Evolutionary conservation across 495 filamentous ascomycete species (phyloP).

Genomic region (Podospora didyma): DNA sequence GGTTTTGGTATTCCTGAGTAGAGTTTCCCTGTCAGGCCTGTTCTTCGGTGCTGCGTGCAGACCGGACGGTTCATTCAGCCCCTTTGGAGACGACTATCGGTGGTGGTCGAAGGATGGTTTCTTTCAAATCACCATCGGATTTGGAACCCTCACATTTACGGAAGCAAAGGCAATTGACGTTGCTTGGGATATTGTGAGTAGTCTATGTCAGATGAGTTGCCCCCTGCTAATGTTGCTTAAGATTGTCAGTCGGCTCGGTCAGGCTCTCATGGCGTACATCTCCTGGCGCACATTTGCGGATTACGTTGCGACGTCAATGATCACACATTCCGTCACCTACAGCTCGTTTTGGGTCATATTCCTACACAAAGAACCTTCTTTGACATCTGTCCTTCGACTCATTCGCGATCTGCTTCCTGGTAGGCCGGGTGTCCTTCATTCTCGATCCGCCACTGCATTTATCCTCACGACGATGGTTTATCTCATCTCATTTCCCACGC

Average conservation of each 20-base stretch:
- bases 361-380: not conserved
- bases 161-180: not conserved
- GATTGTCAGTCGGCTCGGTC: not conserved
- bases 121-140: not conserved
- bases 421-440: not conserved
- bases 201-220: no score
- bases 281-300: not conserved
- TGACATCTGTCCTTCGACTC: not conserved
- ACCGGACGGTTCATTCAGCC: not conserved
- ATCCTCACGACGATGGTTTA: not conserved
- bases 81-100: not conserved
- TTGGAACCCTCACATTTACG: not conserved
- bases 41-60: no score
- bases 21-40: no score
- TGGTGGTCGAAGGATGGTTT: not conserved
- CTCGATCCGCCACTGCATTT: not conserved
- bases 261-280: not conserved
- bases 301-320: not conserved
- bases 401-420: not conserved
- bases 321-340: not conserved
- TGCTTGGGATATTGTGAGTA: not conserved
- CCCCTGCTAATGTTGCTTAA: no score
- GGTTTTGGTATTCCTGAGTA: no score
- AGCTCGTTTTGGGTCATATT: not conserved
- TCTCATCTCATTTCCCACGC: not conserved